Evolutionary conservation across 2,329 filamentous ascomycete species (phyloP), one percentile per base, ranked within the genome.

Genomic region (Ascosphaera apis): DNA sequence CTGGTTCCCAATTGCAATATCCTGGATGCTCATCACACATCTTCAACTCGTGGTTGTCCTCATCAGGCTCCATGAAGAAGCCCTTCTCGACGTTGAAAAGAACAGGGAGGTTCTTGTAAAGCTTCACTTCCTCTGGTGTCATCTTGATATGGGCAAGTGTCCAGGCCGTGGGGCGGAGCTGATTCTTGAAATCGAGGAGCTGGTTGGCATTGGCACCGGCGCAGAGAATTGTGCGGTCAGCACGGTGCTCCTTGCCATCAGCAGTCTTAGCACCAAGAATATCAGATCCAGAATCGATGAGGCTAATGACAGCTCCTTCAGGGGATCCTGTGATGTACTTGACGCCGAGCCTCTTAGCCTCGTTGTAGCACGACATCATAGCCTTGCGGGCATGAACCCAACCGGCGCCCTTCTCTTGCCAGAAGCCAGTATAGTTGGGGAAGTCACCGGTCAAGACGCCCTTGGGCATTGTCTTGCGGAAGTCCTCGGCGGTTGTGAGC

Each of bases 311-410:
- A 3, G 54, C 50, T 3, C 60, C 58, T 18, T 52, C 40, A 0
- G 19, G 19, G 9, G 43, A 41, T 1, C 60, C 61, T 2, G 58
- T 58, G 12, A 66, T 47, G 35, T 67, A 64, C 1, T 44, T 49
- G 1, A 60, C 65, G 3, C 65, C 65, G 6, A 66, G 41, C 3
- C 15, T 19, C 32, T 18, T 34, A 17, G 52, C 49, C 36, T 52
- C 19, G 9, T 21, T 21, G 19, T 21, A 21, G 9, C 19, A 21
- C 9, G 19, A 21, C 19, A 21, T 42, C 1, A 69, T 47, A 0
- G 63, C 62, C 25, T 62, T 62, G 9, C 56, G 51, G 3, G 67
- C 65, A 42, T 63, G 61, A 2, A 67, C 61, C 65, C 65, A 70
- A 5, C 66, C 66, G 3, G 63, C 62, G 5, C 19, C 19, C 19